Percentiles rank a stretch among this genome's conserved stretches.
These are phyloP conservation scores for Trypanosoma avium DNA, from an alignment of 208 protist species.

Conservation along the genomic window DNA sequence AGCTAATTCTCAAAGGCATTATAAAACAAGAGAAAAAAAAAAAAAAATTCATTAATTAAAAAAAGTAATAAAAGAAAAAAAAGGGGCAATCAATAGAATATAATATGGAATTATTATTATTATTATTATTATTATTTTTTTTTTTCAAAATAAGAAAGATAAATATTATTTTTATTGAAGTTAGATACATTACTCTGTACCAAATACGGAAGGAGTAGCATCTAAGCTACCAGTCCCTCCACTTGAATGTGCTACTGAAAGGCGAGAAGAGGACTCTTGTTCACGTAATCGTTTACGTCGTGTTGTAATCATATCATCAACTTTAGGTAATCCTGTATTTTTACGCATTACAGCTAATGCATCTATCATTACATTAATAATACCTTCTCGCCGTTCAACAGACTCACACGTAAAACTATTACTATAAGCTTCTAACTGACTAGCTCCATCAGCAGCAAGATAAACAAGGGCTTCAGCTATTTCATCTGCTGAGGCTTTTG, in stretches of 20 bases:
- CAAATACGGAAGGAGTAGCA: constrained; percentile 18
- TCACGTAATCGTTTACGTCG: constrained; percentile 53
- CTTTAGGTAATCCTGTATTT: constrained; percentile 45
- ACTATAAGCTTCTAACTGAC: constrained; percentile 30
- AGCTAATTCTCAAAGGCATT: background rate
- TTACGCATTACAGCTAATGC: constrained; percentile 78
- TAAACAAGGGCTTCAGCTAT: constrained; percentile 57
- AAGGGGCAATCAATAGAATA: too few species aligned
- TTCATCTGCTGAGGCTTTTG: constrained; percentile 34
- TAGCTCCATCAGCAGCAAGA: constrained; percentile 37
- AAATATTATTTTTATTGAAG: background rate
- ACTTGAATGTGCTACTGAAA: constrained; percentile 22
- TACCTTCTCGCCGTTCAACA: constrained; percentile 47
- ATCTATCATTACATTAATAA: constrained; percentile 72
- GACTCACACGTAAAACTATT: constrained; percentile 18
- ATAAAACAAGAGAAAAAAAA: constrained; percentile 6
- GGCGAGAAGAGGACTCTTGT: constrained; percentile 18
- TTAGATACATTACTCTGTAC: constrained; percentile 7
- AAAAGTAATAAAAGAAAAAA: constrained; percentile 2
- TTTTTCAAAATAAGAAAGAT: background rate
- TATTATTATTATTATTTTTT: constrained; percentile 10
- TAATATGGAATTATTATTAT: too few species aligned
- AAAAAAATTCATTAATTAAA: constrained; percentile 6
- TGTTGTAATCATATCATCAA: constrained; percentile 67
- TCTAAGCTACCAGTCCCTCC: constrained; percentile 18